Percentiles rank a stretch among this genome's conserved stretches.
phyloP scores from a whole-genome alignment of 805 yeast species.

The Cyberlindnera xylosilytica region DNA sequence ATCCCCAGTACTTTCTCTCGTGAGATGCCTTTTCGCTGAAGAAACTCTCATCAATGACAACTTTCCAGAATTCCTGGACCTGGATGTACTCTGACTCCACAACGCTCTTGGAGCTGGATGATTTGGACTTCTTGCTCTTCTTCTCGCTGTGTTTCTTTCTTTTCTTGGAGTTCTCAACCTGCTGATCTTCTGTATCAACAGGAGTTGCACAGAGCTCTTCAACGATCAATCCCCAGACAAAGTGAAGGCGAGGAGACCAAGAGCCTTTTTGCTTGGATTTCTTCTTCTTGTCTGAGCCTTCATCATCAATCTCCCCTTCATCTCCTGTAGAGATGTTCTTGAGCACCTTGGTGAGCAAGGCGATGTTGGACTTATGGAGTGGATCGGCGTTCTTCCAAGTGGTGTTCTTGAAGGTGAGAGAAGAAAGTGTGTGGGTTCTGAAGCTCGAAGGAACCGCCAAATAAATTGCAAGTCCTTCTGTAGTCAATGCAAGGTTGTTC shows the following conservation, averaged over 20 bases:
- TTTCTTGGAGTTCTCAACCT: slow-evolving; percentile 34
- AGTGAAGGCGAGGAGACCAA: slow-evolving; percentile 76
- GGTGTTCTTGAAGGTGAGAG: slow-evolving; percentile 18
- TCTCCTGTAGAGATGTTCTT: slow-evolving; percentile 48
- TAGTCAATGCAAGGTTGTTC: slow-evolving; percentile 55
- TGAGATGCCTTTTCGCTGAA: slow-evolving; percentile 75
- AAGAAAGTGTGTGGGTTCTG: slow-evolving; percentile 12
- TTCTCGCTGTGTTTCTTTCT: slow-evolving; percentile 35
- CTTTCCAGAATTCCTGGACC: slow-evolving; percentile 72
- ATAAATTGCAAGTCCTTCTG: slow-evolving; percentile 79
- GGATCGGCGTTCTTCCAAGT: slow-evolving; percentile 77
- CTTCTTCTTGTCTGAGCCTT: slow-evolving; percentile 26
- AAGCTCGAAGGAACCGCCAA: slow-evolving; percentile 42
- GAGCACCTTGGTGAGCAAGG: slow-evolving; percentile 56
- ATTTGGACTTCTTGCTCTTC: slow-evolving; percentile 25
- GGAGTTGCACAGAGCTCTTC: slow-evolving; percentile 30
- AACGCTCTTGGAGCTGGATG: slow-evolving; percentile 20
- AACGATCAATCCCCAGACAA: slow-evolving; percentile 67
- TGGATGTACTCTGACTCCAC: slow-evolving; percentile 29
- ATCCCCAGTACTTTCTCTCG: slow-evolving; percentile 85
- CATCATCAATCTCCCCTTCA: slow-evolving; percentile 19
- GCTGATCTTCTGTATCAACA: slow-evolving; percentile 24
- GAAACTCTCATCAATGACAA: slow-evolving; percentile 74
- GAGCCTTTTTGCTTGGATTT: slow-evolving; percentile 51
- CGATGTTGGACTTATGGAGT: slow-evolving; percentile 64